These are phyloP conservation scores for Cinnamomum chago DNA, from an alignment of 164 flowering plant species.

Conservation along the genomic window DNA sequence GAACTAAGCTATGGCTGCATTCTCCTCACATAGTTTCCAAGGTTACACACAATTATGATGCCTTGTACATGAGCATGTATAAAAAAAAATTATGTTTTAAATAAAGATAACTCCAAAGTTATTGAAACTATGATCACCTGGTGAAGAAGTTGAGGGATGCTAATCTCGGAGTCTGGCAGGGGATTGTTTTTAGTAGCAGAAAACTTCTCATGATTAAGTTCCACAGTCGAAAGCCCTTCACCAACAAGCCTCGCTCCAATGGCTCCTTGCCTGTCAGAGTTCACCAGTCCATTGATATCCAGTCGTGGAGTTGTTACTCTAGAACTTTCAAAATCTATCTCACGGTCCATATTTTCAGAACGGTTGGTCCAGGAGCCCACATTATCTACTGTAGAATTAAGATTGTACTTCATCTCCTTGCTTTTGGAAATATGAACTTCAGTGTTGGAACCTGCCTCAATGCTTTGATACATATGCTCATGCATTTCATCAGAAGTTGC, in stretches of 20 bases:
- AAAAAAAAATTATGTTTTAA: too few relatives aligned
- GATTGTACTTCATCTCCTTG: conserved; percentile 39
- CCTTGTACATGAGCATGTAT: background rate
- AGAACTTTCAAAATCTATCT: conserved; percentile 31
- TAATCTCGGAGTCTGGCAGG: conserved; percentile 55
- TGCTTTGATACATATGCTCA: conserved; percentile 36
- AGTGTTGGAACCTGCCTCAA: conserved; percentile 36
- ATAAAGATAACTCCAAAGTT: background rate
- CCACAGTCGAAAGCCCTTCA: conserved; percentile 30
- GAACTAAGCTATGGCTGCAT: background rate
- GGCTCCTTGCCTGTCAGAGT: conserved; percentile 31
- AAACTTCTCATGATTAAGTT: conserved; percentile 36
- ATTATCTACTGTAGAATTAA: conserved; percentile 28
- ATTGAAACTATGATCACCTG: conserved; percentile 32
- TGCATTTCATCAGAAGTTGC: conserved; percentile 47
- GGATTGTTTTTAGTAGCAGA: conserved; percentile 33
- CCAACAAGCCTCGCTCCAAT: conserved; percentile 27
- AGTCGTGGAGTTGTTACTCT: conserved; percentile 45
- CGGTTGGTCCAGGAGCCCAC: conserved; percentile 29
- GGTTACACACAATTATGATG: background rate
- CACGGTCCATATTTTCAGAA: conserved; percentile 37
- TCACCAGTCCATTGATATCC: conserved; percentile 48
- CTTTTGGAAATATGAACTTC: conserved; percentile 36
- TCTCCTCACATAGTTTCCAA: background rate
- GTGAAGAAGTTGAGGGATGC: conserved; percentile 94